Evolutionary conservation across 805 yeast genomes (phyloP), one percentile per base, ranked within the genome.

Genomic region (Candida silvicultrix): DNA sequence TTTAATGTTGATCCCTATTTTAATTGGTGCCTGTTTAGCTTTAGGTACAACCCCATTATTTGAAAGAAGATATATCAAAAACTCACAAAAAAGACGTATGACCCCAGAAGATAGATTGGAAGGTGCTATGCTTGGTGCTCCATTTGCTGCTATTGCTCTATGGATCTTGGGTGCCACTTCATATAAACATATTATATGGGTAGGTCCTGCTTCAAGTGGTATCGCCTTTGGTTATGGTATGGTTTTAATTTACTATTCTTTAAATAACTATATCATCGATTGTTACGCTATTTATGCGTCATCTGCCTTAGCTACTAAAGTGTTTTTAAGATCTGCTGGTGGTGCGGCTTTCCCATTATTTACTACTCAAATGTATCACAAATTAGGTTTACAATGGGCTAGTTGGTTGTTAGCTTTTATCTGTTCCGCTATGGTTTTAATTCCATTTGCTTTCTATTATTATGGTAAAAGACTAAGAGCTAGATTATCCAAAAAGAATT

Each of bases 331-430:
- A 72, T 75, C 84, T 55, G 85, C 89, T 19, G 90, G 89, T 58
- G 95, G 94, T 70, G 92, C 89, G 23, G 92, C 89, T 0, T 84
- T 85, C 75, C 90, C 92, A 49, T 69, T 85, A 54, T 85, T 85
- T 61, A 79, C 85, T n/a, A 78, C 81, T 35, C 92, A 84, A 65
- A 85, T 85, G 92, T 85, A 85, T 63, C 77, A 77, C 50, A 78
- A 70, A 45, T 65, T 85, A 57, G 92, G 92, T 5, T 67, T 85
- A 44, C 82, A 81, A 52, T 85, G 94, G 94, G 95, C 89, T 20
- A 75, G 82, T 56, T 85, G 85, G 81, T 69, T 85, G 49, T 69
- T 85, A 59, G 92, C 89, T 0, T 85, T 85, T 57, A 78, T 85
- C 54, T 77, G 89, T 16, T 75, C 85, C 49, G 89, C 85, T 4